Base-by-base conservation (phyloP, 768 basidiomycete genomes). In the Kwoniella sp. region DNA sequence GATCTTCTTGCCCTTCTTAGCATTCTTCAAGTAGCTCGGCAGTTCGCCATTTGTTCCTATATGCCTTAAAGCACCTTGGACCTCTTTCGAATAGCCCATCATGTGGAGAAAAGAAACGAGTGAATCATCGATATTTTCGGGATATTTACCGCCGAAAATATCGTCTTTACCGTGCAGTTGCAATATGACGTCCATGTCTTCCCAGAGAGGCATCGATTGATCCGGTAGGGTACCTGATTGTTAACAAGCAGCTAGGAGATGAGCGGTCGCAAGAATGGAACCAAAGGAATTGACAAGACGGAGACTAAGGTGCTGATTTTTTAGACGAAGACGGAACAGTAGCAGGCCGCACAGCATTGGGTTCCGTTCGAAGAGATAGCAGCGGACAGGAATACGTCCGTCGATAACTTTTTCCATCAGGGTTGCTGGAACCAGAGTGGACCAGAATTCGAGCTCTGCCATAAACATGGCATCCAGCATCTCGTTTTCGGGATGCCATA, bases 101-200 rank as follows among this genome's bases (percentile, higher is more conserved):
- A 66, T 62, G 12, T 40, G 30, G 2, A 61, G 40, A 26, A 49
- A 66, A 9, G 46, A 57, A 13, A 51, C 27, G 19, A 22, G 30
- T 7, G 65, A 55, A 15, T 66, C 60, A 25, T 62, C 60, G 47
- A 60, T 46, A 15, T 17, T 61, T 9, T 51, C 6, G 8, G 65
- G 65, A 17, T 36, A 40, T 49, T 56, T 61, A 17, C 59, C 65
- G 25, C 59, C 65, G 36, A 61, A 62, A 36, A 66, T 52, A 51
- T 61, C 60, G n/a, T 61, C 60, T 25, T 56, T 48, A 26, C 65
- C 65, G 24, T 61, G 65, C 3, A 66, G 10, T 2, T 66, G 33
- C 2, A 64, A 22, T 37, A 64, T n/a, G n/a, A 57, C 15, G 12
- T 58, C 48, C 48, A 64, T 49, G 22, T 64, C 55, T 1, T 19